Conservation (phyloP, 805 yeast species). For the Ogataea saltuana region DNA sequence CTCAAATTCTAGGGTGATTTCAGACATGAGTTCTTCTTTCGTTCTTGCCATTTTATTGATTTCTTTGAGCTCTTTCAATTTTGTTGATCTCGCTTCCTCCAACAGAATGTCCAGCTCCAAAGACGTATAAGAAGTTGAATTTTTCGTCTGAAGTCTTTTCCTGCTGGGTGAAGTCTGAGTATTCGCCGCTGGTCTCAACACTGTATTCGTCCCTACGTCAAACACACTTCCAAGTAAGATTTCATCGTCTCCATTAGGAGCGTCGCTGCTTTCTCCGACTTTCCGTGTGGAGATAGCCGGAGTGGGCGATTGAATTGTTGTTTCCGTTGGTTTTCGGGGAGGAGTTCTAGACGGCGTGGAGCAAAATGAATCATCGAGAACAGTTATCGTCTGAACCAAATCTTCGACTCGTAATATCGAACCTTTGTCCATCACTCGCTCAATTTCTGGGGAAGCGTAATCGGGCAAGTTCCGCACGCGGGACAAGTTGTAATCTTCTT, state of each 20-base stretch:
- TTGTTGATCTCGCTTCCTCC: constrained; percentile 19
- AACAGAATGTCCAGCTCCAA: constrained; percentile 25
- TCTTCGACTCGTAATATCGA: not conserved
- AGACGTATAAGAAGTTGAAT: constrained; percentile 9
- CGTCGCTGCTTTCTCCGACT: constrained; percentile 8
- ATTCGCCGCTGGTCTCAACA: not conserved
- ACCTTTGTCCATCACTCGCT: not conserved
- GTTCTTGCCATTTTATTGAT: constrained; percentile 42
- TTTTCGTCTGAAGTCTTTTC: not conserved
- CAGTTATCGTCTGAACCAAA: not conserved
- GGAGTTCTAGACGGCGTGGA: constrained; percentile 1
- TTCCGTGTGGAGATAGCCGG: not conserved
- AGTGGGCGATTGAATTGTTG: constrained; percentile 1
- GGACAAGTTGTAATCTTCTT: constrained; percentile 1
- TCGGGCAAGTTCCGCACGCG: no score
- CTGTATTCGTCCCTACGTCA: constrained; percentile 15
- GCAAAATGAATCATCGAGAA: constrained; percentile 4
- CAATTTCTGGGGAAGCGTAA: no score
- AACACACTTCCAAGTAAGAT: constrained; percentile 11
- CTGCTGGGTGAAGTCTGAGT: not conserved
- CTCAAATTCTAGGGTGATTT: constrained; percentile 51
- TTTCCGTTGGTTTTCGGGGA: not conserved
- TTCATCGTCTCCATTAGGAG: constrained; percentile 9
- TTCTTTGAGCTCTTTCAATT: constrained; percentile 25
- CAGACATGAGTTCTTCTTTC: constrained; percentile 51